Conservation (phyloP, 208 protist species). For the Strigomonas culicis region DNA sequence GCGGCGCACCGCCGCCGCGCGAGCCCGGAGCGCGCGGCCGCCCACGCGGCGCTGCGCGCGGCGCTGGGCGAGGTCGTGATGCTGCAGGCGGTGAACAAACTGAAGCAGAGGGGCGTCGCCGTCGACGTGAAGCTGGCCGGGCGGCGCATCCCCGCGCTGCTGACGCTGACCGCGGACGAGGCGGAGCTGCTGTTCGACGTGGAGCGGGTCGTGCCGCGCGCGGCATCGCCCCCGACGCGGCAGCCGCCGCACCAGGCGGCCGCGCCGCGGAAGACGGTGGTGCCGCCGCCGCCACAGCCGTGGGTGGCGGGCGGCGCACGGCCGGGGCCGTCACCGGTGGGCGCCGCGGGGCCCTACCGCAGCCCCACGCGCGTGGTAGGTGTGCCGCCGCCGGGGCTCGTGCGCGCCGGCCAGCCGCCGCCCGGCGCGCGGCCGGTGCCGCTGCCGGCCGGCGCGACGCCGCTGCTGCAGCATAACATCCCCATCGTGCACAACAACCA, state of each 20-base stretch:
- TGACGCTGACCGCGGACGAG: conserved; percentile 34
- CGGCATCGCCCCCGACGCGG: background rate
- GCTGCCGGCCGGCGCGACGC: background rate
- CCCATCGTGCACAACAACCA: background rate
- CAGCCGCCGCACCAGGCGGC: too few relatives aligned
- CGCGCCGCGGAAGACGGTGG: background rate
- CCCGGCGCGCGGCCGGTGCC: background rate
- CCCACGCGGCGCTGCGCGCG: conserved; percentile 5
- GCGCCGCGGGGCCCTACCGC: too few relatives aligned
- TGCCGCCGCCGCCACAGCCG: background rate
- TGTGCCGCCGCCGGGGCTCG: conserved; percentile 11
- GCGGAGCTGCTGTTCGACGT: conserved; percentile 43
- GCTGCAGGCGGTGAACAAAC: conserved; percentile 16
- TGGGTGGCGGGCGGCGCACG: background rate
- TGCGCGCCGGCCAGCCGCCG: background rate
- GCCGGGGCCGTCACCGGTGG: too few relatives aligned
- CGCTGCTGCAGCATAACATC: background rate
- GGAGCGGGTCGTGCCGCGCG: conserved; percentile 16
- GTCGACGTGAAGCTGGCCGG: conserved; percentile 27
- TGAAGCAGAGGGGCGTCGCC: conserved; percentile 20
- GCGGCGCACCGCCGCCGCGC: background rate
- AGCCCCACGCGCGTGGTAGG: background rate
- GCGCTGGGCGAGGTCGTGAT: conserved; percentile 5
- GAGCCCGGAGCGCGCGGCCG: background rate
- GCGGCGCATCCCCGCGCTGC: conserved; percentile 19